Evolutionary conservation across 805 yeast species (phyloP), one percentile per base, ranked within the genome.

Genomic region (Ogataea minuta): DNA sequence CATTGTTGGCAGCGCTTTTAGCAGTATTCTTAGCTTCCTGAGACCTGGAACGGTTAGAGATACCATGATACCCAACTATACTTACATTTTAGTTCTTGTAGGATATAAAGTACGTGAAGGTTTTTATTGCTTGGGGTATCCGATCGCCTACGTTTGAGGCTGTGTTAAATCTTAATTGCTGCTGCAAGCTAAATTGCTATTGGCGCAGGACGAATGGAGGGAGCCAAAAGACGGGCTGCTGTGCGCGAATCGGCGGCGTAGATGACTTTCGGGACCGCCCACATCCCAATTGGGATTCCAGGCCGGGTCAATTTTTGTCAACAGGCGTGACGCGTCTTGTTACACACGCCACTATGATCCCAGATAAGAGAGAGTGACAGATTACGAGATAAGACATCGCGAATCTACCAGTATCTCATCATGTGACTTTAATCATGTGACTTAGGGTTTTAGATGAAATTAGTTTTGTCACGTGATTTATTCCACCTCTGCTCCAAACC

Each of bases 1-100:
- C 49, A 27, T 50, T 39, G 29, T 48, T 40, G 20, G 46, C 31
- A 11, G 44, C 31, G 28, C 39, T 43, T 19, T 46, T 40, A 16
- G 46, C 31, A 11, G 44, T 33, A 26, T 40, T 43, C 16, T 46
- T 40, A 19, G 43, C 38, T 34, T 37, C 43, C 29, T 37, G 44
- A 10, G 49, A 49, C 44, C 45, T 38, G 14, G n/a, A 13, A 7
- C 21, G 20, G 29, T 31, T 32, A 31, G 39, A 9, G 9, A 31
- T 9, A 4, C 34, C 33, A 25, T 7, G 5, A 14, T 10, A 6
- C 21, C n/a, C n/a, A 15, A 7, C 4, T 16, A n/a, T 17, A 34
- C 43, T 31, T 39, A 43, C 35, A 39, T 39, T 34, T 39, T 30
- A 14, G 13, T 33, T 13, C n/a, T 29, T 23, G 25, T 25, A 6